Evolutionary conservation across 495 filamentous ascomycete genomes (phyloP).

Genomic region (Annulohypoxylon stygium): DNA sequence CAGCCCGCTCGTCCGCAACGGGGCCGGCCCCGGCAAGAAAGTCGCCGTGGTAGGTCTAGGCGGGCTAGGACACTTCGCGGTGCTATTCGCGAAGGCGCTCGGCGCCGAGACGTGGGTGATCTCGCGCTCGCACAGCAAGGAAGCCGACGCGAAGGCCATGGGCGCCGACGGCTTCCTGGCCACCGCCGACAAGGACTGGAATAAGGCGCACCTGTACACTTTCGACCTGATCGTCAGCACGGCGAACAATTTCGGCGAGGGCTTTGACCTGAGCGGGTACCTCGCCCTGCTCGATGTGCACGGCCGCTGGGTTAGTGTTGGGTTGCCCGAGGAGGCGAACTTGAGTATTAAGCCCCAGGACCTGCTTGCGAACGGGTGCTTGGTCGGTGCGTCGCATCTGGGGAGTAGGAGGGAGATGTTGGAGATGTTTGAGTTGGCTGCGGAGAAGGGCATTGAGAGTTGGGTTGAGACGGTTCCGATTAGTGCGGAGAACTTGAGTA

Average conservation of each 20-base stretch:
- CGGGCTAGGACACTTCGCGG: conserved; percentile 80
- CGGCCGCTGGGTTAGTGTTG: conserved; percentile 84
- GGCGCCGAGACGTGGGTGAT: conserved; percentile 80
- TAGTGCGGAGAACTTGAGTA: conserved; percentile 74
- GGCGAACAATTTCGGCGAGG: conserved; percentile 63
- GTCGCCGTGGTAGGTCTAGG: conserved; percentile 79
- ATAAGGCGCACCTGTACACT: conserved; percentile 63
- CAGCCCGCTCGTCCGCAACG: conserved; percentile 80
- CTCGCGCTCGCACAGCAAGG: conserved; percentile 75
- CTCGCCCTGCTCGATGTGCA: conserved; percentile 85
- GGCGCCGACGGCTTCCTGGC: conserved; percentile 82
- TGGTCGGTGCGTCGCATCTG: conserved; percentile 85
- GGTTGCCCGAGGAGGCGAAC: conserved; percentile 84
- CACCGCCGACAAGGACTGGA: conserved; percentile 76
- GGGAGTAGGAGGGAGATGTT: conserved; percentile 84
- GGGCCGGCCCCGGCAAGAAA: conserved; percentile 82
- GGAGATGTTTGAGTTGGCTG: conserved; percentile 84
- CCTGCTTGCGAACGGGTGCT: conserved; percentile 80
- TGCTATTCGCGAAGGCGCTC: conserved; percentile 78
- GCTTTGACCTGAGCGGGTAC: conserved; percentile 74
- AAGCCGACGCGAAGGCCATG: conserved; percentile 74
- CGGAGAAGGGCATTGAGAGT: conserved; percentile 82
- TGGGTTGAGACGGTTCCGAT: conserved; percentile 86
- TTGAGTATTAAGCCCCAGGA: conserved; percentile 81
- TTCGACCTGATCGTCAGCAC: conserved; percentile 74